Evolutionary conservation across 2,329 filamentous ascomycete genomes (phyloP), one percentile per base, ranked within the genome.

Genomic region (Claviceps africana): DNA sequence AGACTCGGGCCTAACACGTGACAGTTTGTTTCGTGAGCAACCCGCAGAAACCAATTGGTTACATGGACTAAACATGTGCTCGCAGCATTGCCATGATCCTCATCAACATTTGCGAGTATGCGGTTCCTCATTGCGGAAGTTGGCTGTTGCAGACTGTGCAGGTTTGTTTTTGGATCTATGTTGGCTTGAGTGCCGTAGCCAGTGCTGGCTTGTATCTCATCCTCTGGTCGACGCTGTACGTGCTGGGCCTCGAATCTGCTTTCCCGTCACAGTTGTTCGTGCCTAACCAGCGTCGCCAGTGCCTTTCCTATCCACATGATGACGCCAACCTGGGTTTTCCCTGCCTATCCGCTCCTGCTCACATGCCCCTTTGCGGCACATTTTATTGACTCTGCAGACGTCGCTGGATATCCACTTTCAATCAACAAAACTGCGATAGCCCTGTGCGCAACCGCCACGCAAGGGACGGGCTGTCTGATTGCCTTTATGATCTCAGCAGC

Each of bases 281-380:
- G 22, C 9, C 50, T 48, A 44, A 52, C n/a, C n/a, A n/a, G n/a
- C 19, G 33, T 37, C 17, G 11, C 45, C 19, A 77, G 70, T 66
- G 69, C 71, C 28, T 76, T 75, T 48, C 74, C 88, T 0, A 86
- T 93, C 47, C 83, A 86, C 35, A 82, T 82, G 50, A 93, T 94
- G 88, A 93, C 87, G 0, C 87, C 87, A 0, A 81, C 88, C 19
- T 93, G 87, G 87, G 88, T 91, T 51, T 93, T 93, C 58, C 88
- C 87, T 0, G 86, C 85, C 0, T 94, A 94, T 57, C 86, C 88
- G 0, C 73, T 93, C 22, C 76, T 94, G 3, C 78, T 93, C 9
- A 80, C 85, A 22, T 87, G 84, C 0, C 84, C 87, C 0, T 81
- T 89, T 58, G 87, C 84, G 17, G 76, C 77, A 19, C 80, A 72